Conservation (phyloP, 1,284 basidiomycete genomes). For the Sphaerobolus stellatus region DNA sequence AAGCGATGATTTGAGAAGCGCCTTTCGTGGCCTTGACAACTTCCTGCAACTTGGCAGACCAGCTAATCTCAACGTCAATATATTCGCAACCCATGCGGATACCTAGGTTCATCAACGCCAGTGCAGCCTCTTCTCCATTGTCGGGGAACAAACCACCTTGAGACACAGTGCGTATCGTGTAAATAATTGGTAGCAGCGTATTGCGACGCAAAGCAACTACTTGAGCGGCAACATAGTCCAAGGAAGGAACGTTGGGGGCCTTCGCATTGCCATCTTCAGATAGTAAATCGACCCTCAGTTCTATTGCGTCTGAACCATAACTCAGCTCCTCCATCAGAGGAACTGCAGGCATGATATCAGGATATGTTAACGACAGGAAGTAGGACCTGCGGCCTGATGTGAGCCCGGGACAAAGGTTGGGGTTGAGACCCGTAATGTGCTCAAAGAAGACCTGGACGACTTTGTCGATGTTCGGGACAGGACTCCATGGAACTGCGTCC, state of each 20-base stretch:
- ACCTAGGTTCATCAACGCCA: constrained; percentile 78
- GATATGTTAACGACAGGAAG: constrained; percentile 92
- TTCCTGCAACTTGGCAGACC: constrained; percentile 63
- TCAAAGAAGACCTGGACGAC: constrained; percentile 77
- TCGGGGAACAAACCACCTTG: constrained; percentile 96
- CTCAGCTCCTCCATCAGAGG: constrained; percentile 70
- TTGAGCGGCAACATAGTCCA: constrained; percentile 79
- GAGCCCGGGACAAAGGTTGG: constrained; percentile 66
- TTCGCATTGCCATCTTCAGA: constrained; percentile 41
- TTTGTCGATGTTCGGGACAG: constrained; percentile 39
- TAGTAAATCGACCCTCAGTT: constrained; percentile 91
- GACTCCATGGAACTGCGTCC: constrained; percentile 15
- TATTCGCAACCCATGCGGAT: constrained; percentile 89
- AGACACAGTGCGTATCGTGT: constrained; percentile 83
- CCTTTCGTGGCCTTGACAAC: constrained; percentile 68
- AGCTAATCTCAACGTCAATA: constrained; percentile 87
- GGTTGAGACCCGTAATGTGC: constrained; percentile 76
- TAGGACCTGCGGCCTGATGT: constrained; percentile 69
- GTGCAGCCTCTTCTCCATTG: constrained; percentile 68
- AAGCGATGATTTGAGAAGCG: constrained; percentile 80
- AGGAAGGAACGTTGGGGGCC: constrained; percentile 64
- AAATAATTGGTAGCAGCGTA: constrained; percentile 86
- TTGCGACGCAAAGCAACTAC: constrained; percentile 77
- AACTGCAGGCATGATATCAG: constrained; percentile 77
- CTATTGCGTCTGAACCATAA: constrained; percentile 89